Base-by-base conservation (phyloP, 2,329 filamentous ascomycete genomes). In the Alternaria incomplexa region DNA sequence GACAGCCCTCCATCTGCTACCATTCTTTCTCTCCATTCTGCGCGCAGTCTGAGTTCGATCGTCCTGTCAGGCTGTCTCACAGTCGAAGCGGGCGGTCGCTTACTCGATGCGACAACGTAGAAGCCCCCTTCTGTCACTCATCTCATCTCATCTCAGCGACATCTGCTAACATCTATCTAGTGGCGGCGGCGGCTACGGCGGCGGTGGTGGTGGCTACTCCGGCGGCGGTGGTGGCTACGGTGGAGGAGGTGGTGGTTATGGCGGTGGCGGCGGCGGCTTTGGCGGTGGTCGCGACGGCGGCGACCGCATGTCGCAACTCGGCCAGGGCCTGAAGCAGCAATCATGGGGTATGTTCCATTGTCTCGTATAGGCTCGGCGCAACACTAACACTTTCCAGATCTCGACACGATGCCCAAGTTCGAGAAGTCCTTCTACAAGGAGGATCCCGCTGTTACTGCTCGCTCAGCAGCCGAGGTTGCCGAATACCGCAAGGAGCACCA, bases 351-450 rank as follows among this genome's bases (percentile, higher is more conserved):
- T 81, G 91, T 86, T 28, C n/a, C 17, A 15, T 10, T n/a, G 15
- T 17, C 15, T 17, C 15, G 36, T 40, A 40, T 40, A 17, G 36
- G 40, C 10, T 7, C 4, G 25, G n/a, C 15, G 52, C 44, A 15
- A 13, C 66, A 68, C 74, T 78, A 71, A 80, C 66, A 61, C 23
- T 60, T n/a, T 53, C 20, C 70, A 96, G 96, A 99, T 79, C 75
- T 96, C 57, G 85, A 81, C 76, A 81, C 90, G 7, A 79, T 99
- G 48, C 95, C 96, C 74, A 98, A 98, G 83, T 99, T 99, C 84
- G 96, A 99, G 81, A 99, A 99, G 84, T 94, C 92, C 9, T 99
- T 99, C 85, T 99, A 99, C 88, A 97, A 98, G 85, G 96, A 98
- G 83, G 90, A 96, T 79, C 87, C 90, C 30, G 88, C 89, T 63